phyloP scores from a whole-genome alignment of 225 moss, liverwort and hornwort species.

The Neckera pumila region DNA sequence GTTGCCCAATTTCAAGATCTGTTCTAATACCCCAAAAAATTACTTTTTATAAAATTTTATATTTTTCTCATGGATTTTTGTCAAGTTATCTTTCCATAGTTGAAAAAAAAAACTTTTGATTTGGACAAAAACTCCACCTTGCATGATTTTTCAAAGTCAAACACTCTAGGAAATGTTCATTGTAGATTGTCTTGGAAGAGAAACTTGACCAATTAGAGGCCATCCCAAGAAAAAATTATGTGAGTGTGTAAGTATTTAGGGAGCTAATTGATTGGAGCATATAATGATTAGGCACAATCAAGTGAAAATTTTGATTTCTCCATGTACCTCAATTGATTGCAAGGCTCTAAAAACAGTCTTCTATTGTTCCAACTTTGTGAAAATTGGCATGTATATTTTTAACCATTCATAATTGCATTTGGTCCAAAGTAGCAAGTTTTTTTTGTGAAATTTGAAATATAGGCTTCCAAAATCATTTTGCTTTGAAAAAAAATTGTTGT shows the following conservation, averaged over 20 bases:
- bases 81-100: neutral
- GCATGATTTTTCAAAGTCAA: neutral
- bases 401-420: neutral
- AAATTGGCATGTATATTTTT: neutral
- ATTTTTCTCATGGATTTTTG: neutral
- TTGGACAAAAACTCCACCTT: neutral
- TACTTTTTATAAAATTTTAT: neutral
- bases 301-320: neutral
- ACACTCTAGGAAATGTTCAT: accelerated
- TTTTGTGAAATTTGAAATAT: accelerated
- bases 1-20: accelerated
- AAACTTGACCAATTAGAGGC: no score
- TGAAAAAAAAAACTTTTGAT: neutral
- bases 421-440: accelerated
- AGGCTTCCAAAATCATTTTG: neutral
- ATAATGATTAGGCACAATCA: neutral
- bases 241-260: no score
- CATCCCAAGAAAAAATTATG: neutral
- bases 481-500: neutral
- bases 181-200: accelerated
- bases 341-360: neutral
- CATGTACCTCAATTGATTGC: neutral
- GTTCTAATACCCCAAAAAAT: accelerated
- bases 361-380: neutral
- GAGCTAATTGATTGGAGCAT: neutral